phyloP scores from a whole-genome alignment of 2,329 filamentous ascomycete genomes.

The Hymenoscyphus fraxineus region DNA sequence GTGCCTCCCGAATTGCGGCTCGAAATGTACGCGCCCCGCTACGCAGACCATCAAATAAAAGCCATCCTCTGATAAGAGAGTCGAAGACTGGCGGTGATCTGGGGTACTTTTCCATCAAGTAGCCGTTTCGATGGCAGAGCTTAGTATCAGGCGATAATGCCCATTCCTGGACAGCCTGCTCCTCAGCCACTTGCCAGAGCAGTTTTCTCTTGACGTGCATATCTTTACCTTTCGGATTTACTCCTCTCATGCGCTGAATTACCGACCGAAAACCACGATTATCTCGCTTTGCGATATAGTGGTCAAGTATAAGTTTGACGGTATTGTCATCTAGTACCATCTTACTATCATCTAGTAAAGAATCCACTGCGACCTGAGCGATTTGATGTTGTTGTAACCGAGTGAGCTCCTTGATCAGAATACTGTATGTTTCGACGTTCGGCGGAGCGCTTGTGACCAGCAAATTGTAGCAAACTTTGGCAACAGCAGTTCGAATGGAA shows the following conservation, averaged over 20 bases:
- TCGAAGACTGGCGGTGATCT: constrained; percentile 29
- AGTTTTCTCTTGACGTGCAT: constrained; percentile 21
- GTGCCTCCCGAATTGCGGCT: constrained; percentile 29
- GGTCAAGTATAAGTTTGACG: constrained; percentile 30
- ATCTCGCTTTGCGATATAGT: constrained; percentile 29
- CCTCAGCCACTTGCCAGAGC: constrained; percentile 11
- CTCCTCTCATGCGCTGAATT: constrained; percentile 29
- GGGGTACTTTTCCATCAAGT: constrained; percentile 25
- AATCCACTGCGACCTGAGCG: constrained; percentile 50
- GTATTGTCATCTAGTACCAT: constrained; percentile 28
- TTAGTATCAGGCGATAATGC: constrained; percentile 10
- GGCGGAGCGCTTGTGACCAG: constrained; percentile 59
- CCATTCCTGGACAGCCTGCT: constrained; percentile 23
- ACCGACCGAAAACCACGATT: constrained; percentile 25
- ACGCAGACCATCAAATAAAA: constrained; percentile 22
- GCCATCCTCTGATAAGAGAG: constrained; percentile 27
- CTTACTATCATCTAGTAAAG: constrained; percentile 42
- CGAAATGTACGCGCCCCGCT: constrained; percentile 26
- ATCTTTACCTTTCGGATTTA: constrained; percentile 10
- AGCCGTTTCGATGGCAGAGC: constrained; percentile 15
- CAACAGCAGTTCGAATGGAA: constrained; percentile 28
- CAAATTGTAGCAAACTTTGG: constrained; percentile 59
- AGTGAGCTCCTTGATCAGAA: constrained; percentile 63
- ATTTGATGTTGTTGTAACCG: constrained; percentile 47
- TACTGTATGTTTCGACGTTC: constrained; percentile 67